Base-by-base conservation (phyloP, 148 eudicot genomes). In the Bassia scoparia region DNA sequence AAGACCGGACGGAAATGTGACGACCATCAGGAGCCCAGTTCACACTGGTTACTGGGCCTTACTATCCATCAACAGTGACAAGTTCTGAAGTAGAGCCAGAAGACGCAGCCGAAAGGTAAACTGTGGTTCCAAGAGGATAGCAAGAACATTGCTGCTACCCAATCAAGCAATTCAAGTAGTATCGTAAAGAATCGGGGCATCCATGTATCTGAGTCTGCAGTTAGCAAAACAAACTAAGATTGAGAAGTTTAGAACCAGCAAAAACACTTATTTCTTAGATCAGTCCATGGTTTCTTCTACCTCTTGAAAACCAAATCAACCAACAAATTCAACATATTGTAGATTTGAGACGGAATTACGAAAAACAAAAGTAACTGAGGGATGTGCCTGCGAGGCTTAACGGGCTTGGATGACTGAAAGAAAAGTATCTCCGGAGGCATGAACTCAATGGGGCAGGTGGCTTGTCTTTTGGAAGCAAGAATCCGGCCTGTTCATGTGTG, bases 21-120 rank as follows among this genome's bases (percentile, higher is more conserved):
- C 83, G 77, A 12, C 98, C 98, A 83, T 91, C 98, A 54, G 97
- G 97, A 83, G 96, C 98, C 98, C 96, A 94, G 72, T 88, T 91
- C 46, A 94, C 91, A 74, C 97, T 94, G 62, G 98, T 94, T 46
- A 94, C 87, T 14, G 97, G 96, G n/a, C 98, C 97, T 61, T 46
- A n/a, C n/a, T 78, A 60, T 91, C 98, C 98, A 38, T 92, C 96
- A 15, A 95, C 75, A 7, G 93, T 84, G 15, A 88, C 89, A 17
- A 89, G 93, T 77, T 89, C 97, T 18, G 97, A 82, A 56, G 96
- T 91, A 24, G 87, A 79, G 26, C 96, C 96, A 76, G 71, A 78
- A 61, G 93, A 79, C 54, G 98, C 98, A 84, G 91, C 96, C 98
- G 97, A 94, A 20, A 91, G 69, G 76, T 94, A 91, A 3, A 94